Base-by-base conservation (phyloP, 2,329 filamentous ascomycete species). In the Scopulariopsis brevicaulis region DNA sequence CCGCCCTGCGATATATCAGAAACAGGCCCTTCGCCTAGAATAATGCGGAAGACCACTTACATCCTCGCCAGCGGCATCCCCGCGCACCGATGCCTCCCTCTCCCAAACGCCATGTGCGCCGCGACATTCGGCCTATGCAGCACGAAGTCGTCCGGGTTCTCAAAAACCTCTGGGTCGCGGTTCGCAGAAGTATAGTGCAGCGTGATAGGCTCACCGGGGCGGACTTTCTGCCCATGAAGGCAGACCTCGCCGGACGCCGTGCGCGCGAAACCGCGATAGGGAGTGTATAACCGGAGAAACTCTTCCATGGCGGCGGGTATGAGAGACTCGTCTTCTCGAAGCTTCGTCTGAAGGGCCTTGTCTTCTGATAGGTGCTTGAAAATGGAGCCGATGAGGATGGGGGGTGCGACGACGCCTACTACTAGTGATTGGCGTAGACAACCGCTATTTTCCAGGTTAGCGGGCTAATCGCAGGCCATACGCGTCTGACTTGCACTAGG, bases 231-330 rank as follows among this genome's bases (percentile, higher is more conserved):
- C 4, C 59, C 59, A 12, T 64, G 62, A 5, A 63, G 46, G 14
- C 50, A 32, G 1, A 62, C 56, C 4, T 63, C 60, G 5, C 57
- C 59, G 2, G 61, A 62, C 1, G 58, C 58, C 8, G 61, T 63
- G 18, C 61, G 53, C 4, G 60, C 60, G 32, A 63, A 63, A n/a
- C 61, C 62, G 20, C 62, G 51, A 15, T 64, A 64, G 3, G 63
- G 63, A 22, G 59, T 60, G 56, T 62, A 63, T 14, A 64, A 55
- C 10, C 63, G 50, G 10, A 63, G 28, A n/a, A 64, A 64, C 56
- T 64, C 63, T 34, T 62, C 63, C 5, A 64, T 59, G 2, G 63
- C 61, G 2, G 61, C 63, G n/a, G 63, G 60, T 10, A 64, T 61
- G 15, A 64, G 58, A 14, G 57, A 60, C 14, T 60, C 56, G 25